phyloP scores from a whole-genome alignment of 2,329 filamentous ascomycete species.

The Fusarium denticulatum region DNA sequence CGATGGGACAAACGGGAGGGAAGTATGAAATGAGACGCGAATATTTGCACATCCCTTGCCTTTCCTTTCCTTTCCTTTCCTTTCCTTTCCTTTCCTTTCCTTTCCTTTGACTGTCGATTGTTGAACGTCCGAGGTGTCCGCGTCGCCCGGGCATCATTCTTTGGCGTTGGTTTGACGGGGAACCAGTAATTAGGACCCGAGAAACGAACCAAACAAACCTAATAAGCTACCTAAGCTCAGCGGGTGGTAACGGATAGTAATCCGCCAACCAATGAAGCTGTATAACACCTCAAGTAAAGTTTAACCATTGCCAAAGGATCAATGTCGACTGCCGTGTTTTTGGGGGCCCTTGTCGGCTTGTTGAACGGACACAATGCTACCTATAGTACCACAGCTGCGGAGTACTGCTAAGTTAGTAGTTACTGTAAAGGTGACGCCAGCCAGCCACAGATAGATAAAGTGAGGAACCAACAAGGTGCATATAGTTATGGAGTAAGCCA shows the following conservation, averaged over 20 bases:
- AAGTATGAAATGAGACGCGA: slow-evolving; percentile 5
- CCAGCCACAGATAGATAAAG: not conserved
- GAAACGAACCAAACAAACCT: slow-evolving; percentile 1
- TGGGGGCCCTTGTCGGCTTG: not conserved
- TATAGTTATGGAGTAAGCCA: not conserved
- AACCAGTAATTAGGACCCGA: slow-evolving; percentile 13
- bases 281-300: not conserved
- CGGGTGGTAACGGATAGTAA: not conserved
- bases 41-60: slow-evolving; percentile 19
- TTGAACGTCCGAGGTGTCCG: not conserved
- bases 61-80: not conserved
- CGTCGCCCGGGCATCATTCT: not conserved
- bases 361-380: not conserved
- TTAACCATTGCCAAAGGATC: slow-evolving; percentile 7
- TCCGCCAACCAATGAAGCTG: slow-evolving; percentile 12
- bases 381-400: not conserved
- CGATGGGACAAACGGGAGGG: not conserved
- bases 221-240: slow-evolving; percentile 8
- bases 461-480: not conserved
- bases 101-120: not conserved
- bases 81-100: too few species aligned
- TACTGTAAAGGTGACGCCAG: not conserved
- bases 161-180: slow-evolving; percentile 13
- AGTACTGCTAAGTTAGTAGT: not conserved
- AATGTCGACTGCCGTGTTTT: slow-evolving; percentile 17